Evolutionary conservation across 2,329 filamentous ascomycete genomes (phyloP).

Genomic region (Endoconidiophora laricicola): DNA sequence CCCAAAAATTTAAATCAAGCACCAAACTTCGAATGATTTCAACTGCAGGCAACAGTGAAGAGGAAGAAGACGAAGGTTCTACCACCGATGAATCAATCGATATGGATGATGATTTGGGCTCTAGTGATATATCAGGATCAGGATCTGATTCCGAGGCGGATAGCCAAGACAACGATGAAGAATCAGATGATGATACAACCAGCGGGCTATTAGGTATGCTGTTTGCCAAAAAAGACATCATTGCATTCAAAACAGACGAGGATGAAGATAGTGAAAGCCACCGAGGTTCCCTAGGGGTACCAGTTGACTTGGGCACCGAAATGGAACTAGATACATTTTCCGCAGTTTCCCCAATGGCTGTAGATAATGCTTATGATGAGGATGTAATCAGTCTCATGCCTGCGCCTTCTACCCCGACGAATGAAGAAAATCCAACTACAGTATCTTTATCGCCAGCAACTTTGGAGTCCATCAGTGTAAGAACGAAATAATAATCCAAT

Average conservation of each 20-base stretch:
- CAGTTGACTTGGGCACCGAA: neutral
- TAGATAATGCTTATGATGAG: constrained; percentile 15
- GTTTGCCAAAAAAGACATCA: constrained; percentile 41
- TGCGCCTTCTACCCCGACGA: neutral
- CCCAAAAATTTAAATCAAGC: neutral
- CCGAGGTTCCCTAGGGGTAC: neutral
- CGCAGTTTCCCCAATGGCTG: neutral
- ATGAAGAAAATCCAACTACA: neutral
- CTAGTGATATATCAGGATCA: constrained; percentile 28
- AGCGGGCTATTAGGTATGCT: constrained; percentile 38
- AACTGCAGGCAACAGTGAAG: too few species aligned
- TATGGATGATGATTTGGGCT: constrained; percentile 23
- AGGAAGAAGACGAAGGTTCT: constrained; percentile 16
- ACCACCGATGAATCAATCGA: constrained; percentile 26
- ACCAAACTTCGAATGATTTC: too few species aligned
- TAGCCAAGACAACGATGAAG: constrained; percentile 29
- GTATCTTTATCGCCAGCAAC: too few species aligned
- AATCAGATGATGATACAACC: constrained; percentile 27
- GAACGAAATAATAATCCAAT: too few species aligned
- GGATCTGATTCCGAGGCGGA: constrained; percentile 29
- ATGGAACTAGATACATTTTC: neutral
- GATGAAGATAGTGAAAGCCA: constrained; percentile 11
- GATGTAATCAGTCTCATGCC: constrained; percentile 12
- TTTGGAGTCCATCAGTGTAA: too few species aligned
- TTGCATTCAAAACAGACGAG: constrained; percentile 31